phyloP scores from a whole-genome alignment of 805 yeast genomes.

The Zygosaccharomyces kombuchaensis region DNA sequence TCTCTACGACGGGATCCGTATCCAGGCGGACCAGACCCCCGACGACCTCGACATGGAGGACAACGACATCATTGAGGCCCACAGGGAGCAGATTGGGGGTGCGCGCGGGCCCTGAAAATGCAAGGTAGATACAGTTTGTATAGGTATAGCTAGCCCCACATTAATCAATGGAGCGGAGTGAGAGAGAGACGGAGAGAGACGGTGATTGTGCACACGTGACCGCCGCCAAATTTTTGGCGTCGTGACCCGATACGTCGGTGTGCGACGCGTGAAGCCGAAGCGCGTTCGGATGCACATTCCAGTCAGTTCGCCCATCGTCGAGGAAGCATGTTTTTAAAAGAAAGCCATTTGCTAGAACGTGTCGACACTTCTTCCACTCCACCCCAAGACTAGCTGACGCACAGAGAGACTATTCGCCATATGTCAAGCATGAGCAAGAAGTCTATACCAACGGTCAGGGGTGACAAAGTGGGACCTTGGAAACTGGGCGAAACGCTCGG shows the following conservation, averaged over 20 bases:
- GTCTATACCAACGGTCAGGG: constrained; percentile 35
- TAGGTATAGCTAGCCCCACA: neutral
- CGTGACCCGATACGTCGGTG: constrained; percentile 8
- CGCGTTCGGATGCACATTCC: constrained; percentile 2
- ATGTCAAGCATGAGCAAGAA: constrained; percentile 13
- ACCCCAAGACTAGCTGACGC: neutral
- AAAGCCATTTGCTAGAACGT: neutral
- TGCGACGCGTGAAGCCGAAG: constrained; percentile 8
- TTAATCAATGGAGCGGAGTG: neutral
- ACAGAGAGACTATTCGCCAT: neutral
- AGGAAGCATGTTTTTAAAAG: neutral
- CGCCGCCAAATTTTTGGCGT: constrained; percentile 10
- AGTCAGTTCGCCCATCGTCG: neutral
- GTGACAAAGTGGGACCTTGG: constrained; percentile 80
- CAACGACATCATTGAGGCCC: constrained; percentile 95
- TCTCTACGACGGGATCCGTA: constrained; percentile 88
- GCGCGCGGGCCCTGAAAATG: neutral
- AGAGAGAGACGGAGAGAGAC: neutral
- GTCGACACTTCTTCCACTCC: neutral
- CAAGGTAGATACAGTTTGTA: neutral
- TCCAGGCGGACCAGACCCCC: constrained; percentile 85
- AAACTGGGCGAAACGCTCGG: constrained; percentile 91
- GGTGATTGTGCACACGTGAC: neutral
- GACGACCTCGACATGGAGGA: constrained; percentile 90
- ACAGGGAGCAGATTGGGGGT: constrained; percentile 89